Evolutionary conservation across 2,329 filamentous ascomycete genomes (phyloP), one percentile per base, ranked within the genome.

Genomic region (Trichoderma semiorbis): DNA sequence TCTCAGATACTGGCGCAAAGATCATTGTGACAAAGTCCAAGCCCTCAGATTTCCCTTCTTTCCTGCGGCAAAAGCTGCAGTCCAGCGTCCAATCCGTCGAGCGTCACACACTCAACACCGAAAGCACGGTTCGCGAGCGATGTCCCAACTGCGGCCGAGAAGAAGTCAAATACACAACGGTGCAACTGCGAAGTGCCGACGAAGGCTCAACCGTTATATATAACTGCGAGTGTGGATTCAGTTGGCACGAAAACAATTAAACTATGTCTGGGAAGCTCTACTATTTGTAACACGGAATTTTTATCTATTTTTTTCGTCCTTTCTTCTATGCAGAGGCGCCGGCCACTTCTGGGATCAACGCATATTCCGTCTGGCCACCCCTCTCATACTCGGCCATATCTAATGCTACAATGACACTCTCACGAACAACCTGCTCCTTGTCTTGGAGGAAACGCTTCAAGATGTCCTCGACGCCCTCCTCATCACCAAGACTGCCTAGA

Each of bases 371-470:
- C 82, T 97, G 90, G 55, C 93, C 93, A 76, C 90, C 93, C 85
- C 93, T 94, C 86, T 99, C 96, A 78, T 94, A 98, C 79, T 98
- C 95, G 12, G 95, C 96, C 94, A 99, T 99, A 81, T 99, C 96
- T 75, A 99, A 86, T 58, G 96, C 96, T 70, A 99, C 96, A 77
- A 98, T 90, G 50, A 97, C 91, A 81, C 95, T 98, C 79, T 99
- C 96, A 72, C 94, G 90, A 55, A 99, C 96, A 7, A 99, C 95
- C 80, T 93, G 90, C 82, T 98, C 95, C 73, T 94, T 90, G 80
- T 99, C 97, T 74, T 97, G 85, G 75, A 98, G 83, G 83, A 98
- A 98, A 74, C 86, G 87, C 82, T 89, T 93, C 78, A 99, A 81
- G 5, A 90, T 92, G 70, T 94, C 93, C 79, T 98, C 95, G 14